Evolutionary conservation across 2,329 filamentous ascomycete species (phyloP), one percentile per base, ranked within the genome.

Genomic region (Diaporthe australafricana): DNA sequence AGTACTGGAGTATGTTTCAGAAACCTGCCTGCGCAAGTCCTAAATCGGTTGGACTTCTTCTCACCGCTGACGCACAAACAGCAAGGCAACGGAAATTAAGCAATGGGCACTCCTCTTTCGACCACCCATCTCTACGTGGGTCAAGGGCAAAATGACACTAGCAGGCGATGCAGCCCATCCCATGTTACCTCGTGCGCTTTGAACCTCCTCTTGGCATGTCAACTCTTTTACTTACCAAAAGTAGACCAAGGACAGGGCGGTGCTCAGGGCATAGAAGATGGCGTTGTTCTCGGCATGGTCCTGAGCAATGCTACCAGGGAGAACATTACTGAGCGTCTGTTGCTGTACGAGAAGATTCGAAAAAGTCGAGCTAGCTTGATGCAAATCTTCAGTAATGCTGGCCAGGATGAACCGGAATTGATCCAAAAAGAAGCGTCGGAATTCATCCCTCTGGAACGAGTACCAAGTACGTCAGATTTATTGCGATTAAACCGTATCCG

Each of bases 221-320:
- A 32, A 20, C 9, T 20, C 2, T 22, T 20, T 12, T 17, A 35
- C 70, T 72, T 25, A 74, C 68, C n/a, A 5, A 2, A 1, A 32
- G 32, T 56, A 81, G 82, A 83, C 68, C 83, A 84, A 69, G 83
- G 80, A 14, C 83, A 81, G 72, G 80, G 80, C 11, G 80, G 78
- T 12, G 78, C 77, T 25, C 79, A 80, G 67, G 76, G 76, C n/a
- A 77, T 81, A 27, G 80, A 81, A 71, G 80, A 81, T 60, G 80
- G 75, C 27, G 73, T 79, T 14, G 78, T 76, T 1, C 73, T 81
- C 17, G 80, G 80, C 25, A 76, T 80, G 40, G 74, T 76, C n/a
- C 65, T 81, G 8, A 60, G 69, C 38, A 76, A 76, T 6, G 77
- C 76, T 17, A 75, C 63, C 4, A 60, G 55, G 9, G 72, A 76